phyloP scores from a whole-genome alignment of 176 grass and related monocot species.

The Oryza meridionalis region DNA sequence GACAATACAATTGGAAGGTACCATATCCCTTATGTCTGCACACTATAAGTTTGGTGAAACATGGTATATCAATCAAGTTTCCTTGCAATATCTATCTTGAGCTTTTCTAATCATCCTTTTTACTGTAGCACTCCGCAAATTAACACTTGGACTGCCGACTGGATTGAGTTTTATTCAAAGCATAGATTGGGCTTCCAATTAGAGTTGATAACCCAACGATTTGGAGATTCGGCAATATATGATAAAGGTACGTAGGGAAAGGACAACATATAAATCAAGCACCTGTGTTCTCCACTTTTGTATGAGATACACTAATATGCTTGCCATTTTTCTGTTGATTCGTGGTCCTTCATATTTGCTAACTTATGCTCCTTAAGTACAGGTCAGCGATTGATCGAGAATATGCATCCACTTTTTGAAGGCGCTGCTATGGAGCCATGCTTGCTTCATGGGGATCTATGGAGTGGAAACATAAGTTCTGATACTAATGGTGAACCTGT shows the following conservation, averaged over 20 bases:
- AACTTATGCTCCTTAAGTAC: background rate
- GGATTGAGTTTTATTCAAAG: constrained; percentile 81
- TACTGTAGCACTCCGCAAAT: constrained; percentile 75
- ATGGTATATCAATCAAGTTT: background rate
- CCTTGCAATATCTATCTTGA: background rate
- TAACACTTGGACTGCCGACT: constrained; percentile 80
- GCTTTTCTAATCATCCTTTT: constrained; percentile 1
- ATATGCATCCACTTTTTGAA: constrained; percentile 70
- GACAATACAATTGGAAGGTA: constrained; percentile 90
- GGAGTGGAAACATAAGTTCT: constrained; percentile 93
- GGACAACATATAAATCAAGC: background rate
- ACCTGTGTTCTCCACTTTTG: background rate
- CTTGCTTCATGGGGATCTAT: constrained; percentile 93
- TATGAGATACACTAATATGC: background rate
- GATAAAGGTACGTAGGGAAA: constrained; percentile 59
- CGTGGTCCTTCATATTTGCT: background rate
- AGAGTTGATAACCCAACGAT: constrained; percentile 50
- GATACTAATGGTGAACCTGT: constrained; percentile 82
- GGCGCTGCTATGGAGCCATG: constrained; percentile 72
- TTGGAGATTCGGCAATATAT: constrained; percentile 65
- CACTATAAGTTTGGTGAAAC: background rate
- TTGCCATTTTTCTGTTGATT: background rate
- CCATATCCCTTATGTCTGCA: background rate
- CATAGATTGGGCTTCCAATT: constrained; percentile 81
- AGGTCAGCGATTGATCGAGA: constrained; percentile 77